Conservation (phyloP, 371 early-diverging fungal species). For the Coemansia linderi region DNA sequence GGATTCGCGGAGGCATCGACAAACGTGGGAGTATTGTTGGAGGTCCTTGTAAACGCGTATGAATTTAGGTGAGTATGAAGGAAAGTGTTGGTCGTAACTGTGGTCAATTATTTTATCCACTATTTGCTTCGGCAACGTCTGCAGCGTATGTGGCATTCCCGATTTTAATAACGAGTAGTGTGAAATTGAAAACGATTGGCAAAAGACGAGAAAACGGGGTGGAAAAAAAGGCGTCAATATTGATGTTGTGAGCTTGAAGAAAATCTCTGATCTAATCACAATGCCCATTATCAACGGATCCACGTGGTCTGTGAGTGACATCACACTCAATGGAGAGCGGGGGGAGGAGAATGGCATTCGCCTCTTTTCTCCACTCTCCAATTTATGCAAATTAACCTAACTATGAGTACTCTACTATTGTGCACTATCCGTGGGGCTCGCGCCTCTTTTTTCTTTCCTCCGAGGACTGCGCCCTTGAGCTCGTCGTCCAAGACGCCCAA, state of each 20-base stretch:
- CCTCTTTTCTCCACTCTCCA: neutral
- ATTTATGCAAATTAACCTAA: neutral
- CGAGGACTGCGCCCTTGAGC: neutral
- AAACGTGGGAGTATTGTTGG: slow-evolving; percentile 16
- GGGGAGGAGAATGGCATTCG: no score
- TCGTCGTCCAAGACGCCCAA: neutral
- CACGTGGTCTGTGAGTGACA: no score
- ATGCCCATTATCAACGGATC: no score
- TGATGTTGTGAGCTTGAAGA: no score
- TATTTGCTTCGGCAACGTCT: slow-evolving; percentile 31
- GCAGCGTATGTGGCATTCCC: slow-evolving; percentile 11
- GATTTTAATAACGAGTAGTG: no score
- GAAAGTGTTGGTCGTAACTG: slow-evolving; percentile 13
- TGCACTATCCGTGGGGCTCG: neutral
- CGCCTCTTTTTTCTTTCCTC: neutral
- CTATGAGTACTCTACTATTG: neutral
- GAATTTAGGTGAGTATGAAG: slow-evolving; percentile 20
- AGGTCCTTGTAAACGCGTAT: slow-evolving; percentile 14
- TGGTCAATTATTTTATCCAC: slow-evolving; percentile 17
- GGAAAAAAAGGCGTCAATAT: no score
- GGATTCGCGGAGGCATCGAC: slow-evolving; percentile 23
- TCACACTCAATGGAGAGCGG: no score
- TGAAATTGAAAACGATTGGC: no score
- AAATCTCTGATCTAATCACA: no score
- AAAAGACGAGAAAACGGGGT: no score